Evolutionary conservation across 257 asterid species (phyloP), one percentile per base, ranked within the genome.

Genomic region (Solanum appendiculatum): DNA sequence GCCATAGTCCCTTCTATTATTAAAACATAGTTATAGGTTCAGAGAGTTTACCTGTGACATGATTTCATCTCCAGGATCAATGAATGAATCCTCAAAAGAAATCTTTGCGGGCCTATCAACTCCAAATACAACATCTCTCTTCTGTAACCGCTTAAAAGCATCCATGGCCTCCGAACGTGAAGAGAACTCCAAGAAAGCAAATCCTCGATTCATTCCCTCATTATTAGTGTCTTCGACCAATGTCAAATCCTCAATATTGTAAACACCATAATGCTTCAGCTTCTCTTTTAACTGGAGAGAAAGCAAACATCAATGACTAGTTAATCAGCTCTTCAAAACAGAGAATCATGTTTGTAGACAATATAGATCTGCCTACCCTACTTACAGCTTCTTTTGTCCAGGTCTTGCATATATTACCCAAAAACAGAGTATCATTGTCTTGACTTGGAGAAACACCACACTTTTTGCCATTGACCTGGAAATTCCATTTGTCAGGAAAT

Each of bases 371-470:
- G 68, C 86, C 74, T 78, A 39, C 84, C 90, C 91, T 77, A 95
- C 98, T 96, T 96, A 97, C 99, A 90, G 95, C 93, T 90, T 93
- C 98, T 93, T 91, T 95, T 64, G 98, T 93, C 99, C 99, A 97
- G 86, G 98, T 89, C 93, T 91, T 95, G 98, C 97, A 94, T 91
- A 96, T 91, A 91, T 97, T 97, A 82, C 99, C 99, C 90, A 97
- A 89, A 89, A 97, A 97, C 56, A 97, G 92, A 56, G 99, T 97
- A 89, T 97, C 99, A 91, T 96, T 97, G 93, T 97, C 99, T 89
- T 97, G 98, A 91, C 99, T 96, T 48, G 99, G 99, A 82, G 96
- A 92, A 86, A 97, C 98, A 89, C 99, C 99, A 89, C 99, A 97
- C 87, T 94, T 95, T 94, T 95, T 97, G 82, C 99, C 99, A 93